Percentiles rank a stretch among this genome's conserved stretches.
Conservation (phyloP, 2,329 filamentous ascomycete species). For the Davidsoniella neocaledoniae region DNA sequence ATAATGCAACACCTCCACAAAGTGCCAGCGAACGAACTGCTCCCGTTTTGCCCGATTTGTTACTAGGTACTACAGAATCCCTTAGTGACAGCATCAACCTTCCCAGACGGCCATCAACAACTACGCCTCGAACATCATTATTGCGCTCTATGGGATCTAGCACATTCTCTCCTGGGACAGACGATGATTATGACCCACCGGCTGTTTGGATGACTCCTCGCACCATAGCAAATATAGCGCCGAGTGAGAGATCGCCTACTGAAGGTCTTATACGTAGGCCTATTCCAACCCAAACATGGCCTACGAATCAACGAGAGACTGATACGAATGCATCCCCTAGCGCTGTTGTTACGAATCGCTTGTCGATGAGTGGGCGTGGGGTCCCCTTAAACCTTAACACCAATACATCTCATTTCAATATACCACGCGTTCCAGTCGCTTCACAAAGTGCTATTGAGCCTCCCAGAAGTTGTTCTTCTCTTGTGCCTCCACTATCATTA, state of each 20-base stretch:
- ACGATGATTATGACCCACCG: constrained; percentile 11
- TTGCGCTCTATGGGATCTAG: background rate
- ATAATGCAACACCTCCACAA: background rate
- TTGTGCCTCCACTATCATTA: constrained; percentile 1
- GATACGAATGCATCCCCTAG: background rate
- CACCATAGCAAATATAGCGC: background rate
- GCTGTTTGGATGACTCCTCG: constrained; percentile 8
- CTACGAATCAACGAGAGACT: background rate
- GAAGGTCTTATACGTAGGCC: background rate
- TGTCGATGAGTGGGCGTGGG: too few species aligned
- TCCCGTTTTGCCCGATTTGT: too few species aligned
- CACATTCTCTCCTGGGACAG: constrained; percentile 9
- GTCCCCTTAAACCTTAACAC: background rate
- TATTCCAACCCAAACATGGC: background rate
- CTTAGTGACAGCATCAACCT: background rate
- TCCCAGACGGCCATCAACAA: background rate
- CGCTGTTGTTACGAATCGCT: too few species aligned
- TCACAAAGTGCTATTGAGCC: constrained; percentile 5
- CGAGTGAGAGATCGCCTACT: background rate
- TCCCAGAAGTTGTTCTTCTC: constrained; percentile 3
- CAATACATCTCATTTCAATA: background rate
- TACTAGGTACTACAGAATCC: background rate
- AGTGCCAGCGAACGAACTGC: too few species aligned
- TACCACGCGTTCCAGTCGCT: constrained; percentile 1
- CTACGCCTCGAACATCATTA: background rate